Conservation (phyloP, 202 grass and related monocot genomes). For the Digitaria exilis region DNA sequence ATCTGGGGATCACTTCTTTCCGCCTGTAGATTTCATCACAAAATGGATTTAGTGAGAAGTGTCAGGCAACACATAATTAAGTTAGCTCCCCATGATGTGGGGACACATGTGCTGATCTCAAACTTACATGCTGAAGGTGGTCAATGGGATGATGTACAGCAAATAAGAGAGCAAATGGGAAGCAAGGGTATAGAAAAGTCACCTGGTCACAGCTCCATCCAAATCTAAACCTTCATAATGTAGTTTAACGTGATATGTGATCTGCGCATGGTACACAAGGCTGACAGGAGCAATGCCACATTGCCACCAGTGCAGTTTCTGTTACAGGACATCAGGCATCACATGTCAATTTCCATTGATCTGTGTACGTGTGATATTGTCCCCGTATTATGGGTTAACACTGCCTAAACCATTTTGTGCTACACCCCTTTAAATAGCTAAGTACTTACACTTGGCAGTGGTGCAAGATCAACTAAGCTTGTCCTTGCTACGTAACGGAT, state of each 20-base stretch:
- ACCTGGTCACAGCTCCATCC: slow-evolving; percentile 66
- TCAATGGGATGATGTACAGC: slow-evolving; percentile 66
- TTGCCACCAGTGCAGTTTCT: slow-evolving; percentile 5
- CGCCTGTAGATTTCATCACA: slow-evolving; percentile 66
- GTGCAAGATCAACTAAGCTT: not conserved
- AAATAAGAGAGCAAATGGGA: slow-evolving; percentile 61
- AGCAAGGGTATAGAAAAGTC: slow-evolving; percentile 60
- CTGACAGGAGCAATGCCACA: not conserved
- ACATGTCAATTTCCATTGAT: not conserved
- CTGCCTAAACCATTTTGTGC: not conserved
- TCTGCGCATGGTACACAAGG: not conserved
- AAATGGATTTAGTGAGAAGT: slow-evolving; percentile 56
- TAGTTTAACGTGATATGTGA: slow-evolving; percentile 18
- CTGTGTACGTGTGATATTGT: not conserved
- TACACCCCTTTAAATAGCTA: not conserved
- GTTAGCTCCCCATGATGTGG: slow-evolving; percentile 59
- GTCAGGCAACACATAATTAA: slow-evolving; percentile 44
- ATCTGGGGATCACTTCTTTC: slow-evolving; percentile 85
- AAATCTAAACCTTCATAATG: slow-evolving; percentile 37
- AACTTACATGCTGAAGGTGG: slow-evolving; percentile 70
- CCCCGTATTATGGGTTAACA: not conserved
- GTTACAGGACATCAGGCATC: not conserved
- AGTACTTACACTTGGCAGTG: not conserved
- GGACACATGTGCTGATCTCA: slow-evolving; percentile 68
- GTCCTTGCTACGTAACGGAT: slow-evolving; percentile 1